Evolutionary conservation across 2,329 filamentous ascomycete genomes (phyloP).

Genomic region (Microdochium bolleyi): DNA sequence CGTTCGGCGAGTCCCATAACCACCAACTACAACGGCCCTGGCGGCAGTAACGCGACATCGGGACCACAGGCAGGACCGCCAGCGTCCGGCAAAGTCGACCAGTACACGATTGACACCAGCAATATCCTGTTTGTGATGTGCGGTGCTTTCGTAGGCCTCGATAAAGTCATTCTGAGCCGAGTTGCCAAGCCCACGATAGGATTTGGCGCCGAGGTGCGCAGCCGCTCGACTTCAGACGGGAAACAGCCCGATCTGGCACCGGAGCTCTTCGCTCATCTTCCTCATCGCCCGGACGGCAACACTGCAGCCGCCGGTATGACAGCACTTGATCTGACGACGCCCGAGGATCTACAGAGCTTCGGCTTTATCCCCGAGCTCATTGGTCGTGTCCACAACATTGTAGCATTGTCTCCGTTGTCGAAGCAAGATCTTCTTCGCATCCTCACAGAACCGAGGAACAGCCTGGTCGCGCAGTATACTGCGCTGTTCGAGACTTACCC

Average conservation of each 20-base stretch:
- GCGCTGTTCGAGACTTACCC: slow-evolving; percentile 76
- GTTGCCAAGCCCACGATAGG: slow-evolving; percentile 81
- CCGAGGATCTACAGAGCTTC: slow-evolving; percentile 71
- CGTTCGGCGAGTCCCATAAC: slow-evolving; percentile 44
- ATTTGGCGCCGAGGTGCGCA: slow-evolving; percentile 76
- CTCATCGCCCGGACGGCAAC: slow-evolving; percentile 36
- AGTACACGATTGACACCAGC: slow-evolving; percentile 77
- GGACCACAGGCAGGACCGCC: slow-evolving; percentile 34
- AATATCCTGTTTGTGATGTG: slow-evolving; percentile 98
- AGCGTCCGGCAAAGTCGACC: slow-evolving; percentile 44
- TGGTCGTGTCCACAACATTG: slow-evolving; percentile 86
- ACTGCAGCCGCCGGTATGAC: slow-evolving; percentile 34
- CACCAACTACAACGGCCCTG: slow-evolving; percentile 39
- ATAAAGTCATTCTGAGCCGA: slow-evolving; percentile 81
- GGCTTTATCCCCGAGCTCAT: slow-evolving; percentile 94
- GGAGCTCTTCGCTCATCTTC: slow-evolving; percentile 46
- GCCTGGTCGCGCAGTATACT: slow-evolving; percentile 79
- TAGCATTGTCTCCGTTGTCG: slow-evolving; percentile 71
- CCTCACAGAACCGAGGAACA: slow-evolving; percentile 86
- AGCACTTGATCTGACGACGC: slow-evolving; percentile 64
- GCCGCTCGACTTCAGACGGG: slow-evolving; percentile 37
- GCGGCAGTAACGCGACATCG: slow-evolving; percentile 31
- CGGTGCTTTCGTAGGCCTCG: slow-evolving; percentile 86
- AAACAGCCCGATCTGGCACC: slow-evolving; percentile 56
- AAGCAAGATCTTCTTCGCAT: slow-evolving; percentile 69